phyloP scores from a whole-genome alignment of 352 stramenopile genomes.

The Globisporangium megalacanthum region DNA sequence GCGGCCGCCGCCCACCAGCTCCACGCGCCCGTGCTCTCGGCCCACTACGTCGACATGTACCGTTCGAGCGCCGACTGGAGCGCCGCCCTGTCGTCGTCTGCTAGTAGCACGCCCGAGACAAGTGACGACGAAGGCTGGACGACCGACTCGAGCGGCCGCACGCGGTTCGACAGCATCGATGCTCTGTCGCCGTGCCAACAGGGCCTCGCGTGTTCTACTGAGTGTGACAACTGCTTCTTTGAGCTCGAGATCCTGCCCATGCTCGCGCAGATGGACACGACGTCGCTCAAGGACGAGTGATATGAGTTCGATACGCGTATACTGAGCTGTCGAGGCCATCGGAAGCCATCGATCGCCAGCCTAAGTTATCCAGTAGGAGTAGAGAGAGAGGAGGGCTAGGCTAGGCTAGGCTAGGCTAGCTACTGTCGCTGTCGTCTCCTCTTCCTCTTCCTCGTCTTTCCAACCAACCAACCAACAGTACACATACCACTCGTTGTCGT shows the following conservation, averaged over 20 bases:
- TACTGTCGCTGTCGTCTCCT: too few relatives aligned
- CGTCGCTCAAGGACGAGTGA: conserved; percentile 5
- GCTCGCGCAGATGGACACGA: conserved; percentile 24
- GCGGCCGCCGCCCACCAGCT: background rate
- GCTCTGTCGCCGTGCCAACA: conserved; percentile 1
- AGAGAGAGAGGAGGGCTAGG: background rate
- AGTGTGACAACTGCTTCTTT: conserved; percentile 26
- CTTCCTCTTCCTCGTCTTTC: too few relatives aligned
- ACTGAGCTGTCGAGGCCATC: background rate
- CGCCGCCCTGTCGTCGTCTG: conserved; percentile 7
- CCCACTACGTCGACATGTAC: conserved; percentile 10
- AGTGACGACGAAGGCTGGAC: conserved; percentile 16
- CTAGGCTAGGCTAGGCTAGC: background rate
- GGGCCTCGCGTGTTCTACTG: conserved; percentile 5
- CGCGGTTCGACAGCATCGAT: conserved; percentile 6
- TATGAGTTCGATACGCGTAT: background rate
- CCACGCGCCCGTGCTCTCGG: background rate
- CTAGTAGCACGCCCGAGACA: conserved; percentile 12
- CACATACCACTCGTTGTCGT: background rate
- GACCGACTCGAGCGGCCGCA: background rate
- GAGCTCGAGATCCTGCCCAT: conserved; percentile 30
- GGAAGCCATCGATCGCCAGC: background rate
- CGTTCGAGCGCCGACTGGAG: conserved; percentile 6
- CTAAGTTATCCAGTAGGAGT: conserved; percentile 1
- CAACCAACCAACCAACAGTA: background rate